Percentiles rank a stretch among this genome's conserved stretches.
Evolutionary conservation across 768 basidiomycete species (phyloP).

Genomic region (Mycena indigotica): DNA sequence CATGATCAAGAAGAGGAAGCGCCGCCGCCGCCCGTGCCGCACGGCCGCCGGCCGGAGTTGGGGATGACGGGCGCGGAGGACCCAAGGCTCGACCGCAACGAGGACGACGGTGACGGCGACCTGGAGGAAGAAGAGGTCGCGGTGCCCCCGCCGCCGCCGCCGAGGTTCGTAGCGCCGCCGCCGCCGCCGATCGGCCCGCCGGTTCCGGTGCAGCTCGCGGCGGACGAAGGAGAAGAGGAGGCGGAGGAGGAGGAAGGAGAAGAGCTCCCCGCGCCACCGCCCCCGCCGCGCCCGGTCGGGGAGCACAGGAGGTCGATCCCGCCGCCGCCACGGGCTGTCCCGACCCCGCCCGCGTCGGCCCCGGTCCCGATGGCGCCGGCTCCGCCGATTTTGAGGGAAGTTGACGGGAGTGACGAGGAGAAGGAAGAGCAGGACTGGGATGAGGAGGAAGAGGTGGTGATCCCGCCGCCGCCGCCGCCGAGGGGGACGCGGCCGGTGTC

Average conservation of each 20-base stretch:
- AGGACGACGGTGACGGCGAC: neutral
- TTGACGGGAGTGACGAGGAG: slow-evolving; percentile 10
- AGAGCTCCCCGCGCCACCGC: slow-evolving; percentile 4
- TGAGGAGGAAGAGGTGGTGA: slow-evolving; percentile 18
- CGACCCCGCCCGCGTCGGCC: slow-evolving; percentile 6
- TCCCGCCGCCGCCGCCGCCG: slow-evolving; percentile 23
- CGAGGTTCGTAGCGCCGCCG: slow-evolving; percentile 15
- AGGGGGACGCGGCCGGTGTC: slow-evolving; percentile 5
- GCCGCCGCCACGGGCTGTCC: slow-evolving; percentile 19
- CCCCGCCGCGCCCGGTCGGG: slow-evolving; percentile 1
- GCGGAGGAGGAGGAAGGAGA: slow-evolving; percentile 4
- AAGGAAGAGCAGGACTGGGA: too few relatives aligned
- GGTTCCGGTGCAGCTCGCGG: neutral
- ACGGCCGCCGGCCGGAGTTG: slow-evolving; percentile 13
- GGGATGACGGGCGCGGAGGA: slow-evolving; percentile 9
- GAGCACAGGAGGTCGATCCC: slow-evolving; percentile 18
- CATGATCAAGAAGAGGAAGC: slow-evolving; percentile 13
- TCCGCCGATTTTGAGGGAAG: slow-evolving; percentile 8
- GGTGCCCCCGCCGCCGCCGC: slow-evolving; percentile 13
- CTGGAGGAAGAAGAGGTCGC: neutral
- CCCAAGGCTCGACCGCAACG: slow-evolving; percentile 3
- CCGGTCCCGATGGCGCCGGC: slow-evolving; percentile 7
- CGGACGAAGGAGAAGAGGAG: neutral
- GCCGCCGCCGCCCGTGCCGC: slow-evolving; percentile 13
- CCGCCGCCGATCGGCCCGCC: too few relatives aligned